phyloP scores from a whole-genome alignment of 768 basidiomycete species.

The Mycena leptocephala region DNA sequence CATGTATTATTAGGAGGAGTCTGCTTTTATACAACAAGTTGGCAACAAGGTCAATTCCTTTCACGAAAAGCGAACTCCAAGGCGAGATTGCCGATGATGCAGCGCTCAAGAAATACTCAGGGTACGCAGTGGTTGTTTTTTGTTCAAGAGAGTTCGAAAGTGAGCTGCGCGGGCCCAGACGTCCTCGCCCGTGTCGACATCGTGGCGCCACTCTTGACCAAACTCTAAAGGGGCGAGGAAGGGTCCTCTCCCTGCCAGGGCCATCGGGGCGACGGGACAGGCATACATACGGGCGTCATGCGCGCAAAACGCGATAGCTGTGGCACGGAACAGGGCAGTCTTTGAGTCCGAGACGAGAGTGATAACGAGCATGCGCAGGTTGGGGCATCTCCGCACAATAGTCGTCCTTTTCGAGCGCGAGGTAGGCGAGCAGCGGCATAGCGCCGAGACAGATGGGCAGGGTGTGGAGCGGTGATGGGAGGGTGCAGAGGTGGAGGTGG shows the following conservation, averaged over 20 bases:
- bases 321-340: too few species aligned
- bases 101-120: too few species aligned
- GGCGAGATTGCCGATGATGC: too few species aligned
- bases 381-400: not conserved
- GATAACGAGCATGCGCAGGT: not conserved
- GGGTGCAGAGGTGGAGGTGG: not conserved
- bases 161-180: constrained; percentile 8
- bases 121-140: too few species aligned
- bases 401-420: not conserved
- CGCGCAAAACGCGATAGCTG: not conserved
- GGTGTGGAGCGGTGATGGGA: not conserved
- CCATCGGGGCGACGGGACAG: not conserved
- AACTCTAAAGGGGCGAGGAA: too few species aligned
- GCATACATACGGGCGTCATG: not conserved
- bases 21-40: too few species aligned
- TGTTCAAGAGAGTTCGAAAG: too few species aligned
- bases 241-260: too few species aligned
- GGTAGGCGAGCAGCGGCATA: not conserved
- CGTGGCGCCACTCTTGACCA: not conserved
- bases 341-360: not conserved
- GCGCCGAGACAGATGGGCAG: not conserved
- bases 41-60: too few species aligned
- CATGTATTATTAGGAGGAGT: too few species aligned
- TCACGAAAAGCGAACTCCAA: too few species aligned
- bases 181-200: not conserved